Evolutionary conservation across 1,284 basidiomycete genomes (phyloP), one percentile per base, ranked within the genome.

Genomic region (Malassezia yamatoensis): DNA sequence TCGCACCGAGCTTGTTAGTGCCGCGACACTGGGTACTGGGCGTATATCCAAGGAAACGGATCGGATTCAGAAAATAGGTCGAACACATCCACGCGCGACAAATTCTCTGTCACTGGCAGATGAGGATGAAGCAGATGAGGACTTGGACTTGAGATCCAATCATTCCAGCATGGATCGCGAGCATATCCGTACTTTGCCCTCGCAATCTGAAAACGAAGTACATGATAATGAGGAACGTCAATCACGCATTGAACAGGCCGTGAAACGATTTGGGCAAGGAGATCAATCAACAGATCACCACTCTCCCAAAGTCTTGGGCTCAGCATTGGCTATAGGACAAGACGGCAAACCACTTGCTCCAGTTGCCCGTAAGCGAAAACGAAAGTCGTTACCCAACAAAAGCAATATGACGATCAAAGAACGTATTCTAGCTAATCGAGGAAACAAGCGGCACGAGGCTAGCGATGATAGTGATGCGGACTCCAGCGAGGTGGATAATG

Each of bases 1-100:
- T 38, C 58, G 70, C 20, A 60, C 63, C 38, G 58, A 67, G 13
- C 65, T 74, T 37, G 62, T 66, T 24, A 68, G 63, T 8, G 67
- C 72, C 16, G 60, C 68, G 7, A 74, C 72, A 0, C 61, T 74
- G 4, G 72, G 72, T 29, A 72, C 72, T 0, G 70, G 70, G 12
- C 51, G 64, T 10, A 65, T 62, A 8, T 58, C 60, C 45, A 62
- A 63, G 5, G 65, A 65, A 40, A 58, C 61, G 35, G 64, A 72
- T 40, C 58, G 67, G n/a, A 60, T 70, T 20, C 56, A 66, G 9
- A 68, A 61, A 13, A 59, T 53, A 33, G 1, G 32, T 3, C 46
- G 37, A 7, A 20, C 41, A 45, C 8, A 20, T 7, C 44, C 57
- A 9, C 41, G 46, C 15, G 51, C 50, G n/a, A 54, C 51, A 20